These are phyloP conservation scores for Elongisporangium prolatum DNA, from an alignment of 352 stramenopile species.

Conservation along the genomic window DNA sequence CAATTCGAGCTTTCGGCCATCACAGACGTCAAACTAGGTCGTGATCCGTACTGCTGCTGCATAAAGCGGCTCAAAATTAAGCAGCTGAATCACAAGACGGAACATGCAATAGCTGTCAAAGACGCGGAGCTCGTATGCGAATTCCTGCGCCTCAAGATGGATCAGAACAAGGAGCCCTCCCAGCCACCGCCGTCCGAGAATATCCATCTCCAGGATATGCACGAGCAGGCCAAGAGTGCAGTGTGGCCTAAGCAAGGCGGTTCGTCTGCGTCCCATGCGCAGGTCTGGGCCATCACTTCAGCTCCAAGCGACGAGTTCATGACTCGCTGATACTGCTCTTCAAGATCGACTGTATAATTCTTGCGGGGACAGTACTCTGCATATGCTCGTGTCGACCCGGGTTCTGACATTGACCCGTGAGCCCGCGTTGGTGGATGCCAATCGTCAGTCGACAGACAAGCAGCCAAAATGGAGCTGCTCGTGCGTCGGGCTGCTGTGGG, in stretches of 20 bases:
- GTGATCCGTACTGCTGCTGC: neutral
- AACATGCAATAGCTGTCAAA: neutral
- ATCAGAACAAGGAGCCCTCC: neutral
- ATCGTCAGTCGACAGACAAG: neutral
- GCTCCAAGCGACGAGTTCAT: neutral
- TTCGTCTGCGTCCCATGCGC: neutral
- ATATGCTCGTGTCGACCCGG: neutral
- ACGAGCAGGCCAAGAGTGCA: neutral
- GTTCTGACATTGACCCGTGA: neutral
- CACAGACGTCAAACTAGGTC: neutral
- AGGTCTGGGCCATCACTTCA: neutral
- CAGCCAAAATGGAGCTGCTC: constrained; percentile 34
- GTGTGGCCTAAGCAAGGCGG: neutral
- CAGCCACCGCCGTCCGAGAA: neutral
- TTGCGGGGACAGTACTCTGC: neutral
- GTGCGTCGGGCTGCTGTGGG: constrained; percentile 9
- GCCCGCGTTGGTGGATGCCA: neutral
- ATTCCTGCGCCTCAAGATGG: neutral
- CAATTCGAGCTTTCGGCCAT: neutral
- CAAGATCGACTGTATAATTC: neutral
- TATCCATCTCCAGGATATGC: neutral
- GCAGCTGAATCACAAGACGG: neutral
- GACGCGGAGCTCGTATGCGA: neutral
- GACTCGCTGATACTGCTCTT: neutral
- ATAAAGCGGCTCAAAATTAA: neutral